phyloP scores from a whole-genome alignment of 2,329 filamentous ascomycete species.

The Epichloe gansuensis region DNA sequence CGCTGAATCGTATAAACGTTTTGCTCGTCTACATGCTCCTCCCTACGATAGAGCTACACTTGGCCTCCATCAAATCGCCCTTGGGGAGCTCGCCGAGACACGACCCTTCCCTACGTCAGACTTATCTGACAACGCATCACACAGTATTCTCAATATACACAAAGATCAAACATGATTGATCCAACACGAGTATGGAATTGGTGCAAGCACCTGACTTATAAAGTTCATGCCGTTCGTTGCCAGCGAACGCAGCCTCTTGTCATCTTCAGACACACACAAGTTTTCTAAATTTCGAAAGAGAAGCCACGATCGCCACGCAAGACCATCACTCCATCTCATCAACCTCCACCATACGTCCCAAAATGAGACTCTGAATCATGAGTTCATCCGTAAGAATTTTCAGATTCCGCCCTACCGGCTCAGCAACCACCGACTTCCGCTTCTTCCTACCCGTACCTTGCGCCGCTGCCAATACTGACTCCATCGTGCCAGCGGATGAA shows the following conservation, averaged over 20 bases:
- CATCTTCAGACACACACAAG: neutral
- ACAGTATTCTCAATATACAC: too few species aligned
- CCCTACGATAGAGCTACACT: neutral
- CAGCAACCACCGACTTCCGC: conserved; percentile 23
- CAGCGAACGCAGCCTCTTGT: too few species aligned
- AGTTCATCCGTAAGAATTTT: conserved; percentile 72
- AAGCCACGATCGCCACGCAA: neutral
- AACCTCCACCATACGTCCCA: conserved; percentile 64
- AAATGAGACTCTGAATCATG: conserved; percentile 82
- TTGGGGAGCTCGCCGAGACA: neutral
- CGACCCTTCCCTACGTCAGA: too few species aligned
- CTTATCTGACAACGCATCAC: too few species aligned
- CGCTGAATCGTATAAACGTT: neutral
- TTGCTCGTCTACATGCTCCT: neutral
- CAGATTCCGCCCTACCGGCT: conserved; percentile 35
- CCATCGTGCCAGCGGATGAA: conserved; percentile 43
- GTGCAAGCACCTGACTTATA: too few species aligned
- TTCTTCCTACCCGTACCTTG: conserved; percentile 24
- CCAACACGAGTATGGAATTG: too few species aligned
- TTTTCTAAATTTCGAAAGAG: too few species aligned
- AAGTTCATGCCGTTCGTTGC: too few species aligned
- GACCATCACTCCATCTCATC: conserved; percentile 25
- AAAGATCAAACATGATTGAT: too few species aligned
- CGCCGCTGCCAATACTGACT: conserved; percentile 30
- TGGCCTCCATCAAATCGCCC: neutral